phyloP scores from a whole-genome alignment of 2,329 filamentous ascomycete species.

The Paraconiothyrium brasiliense region DNA sequence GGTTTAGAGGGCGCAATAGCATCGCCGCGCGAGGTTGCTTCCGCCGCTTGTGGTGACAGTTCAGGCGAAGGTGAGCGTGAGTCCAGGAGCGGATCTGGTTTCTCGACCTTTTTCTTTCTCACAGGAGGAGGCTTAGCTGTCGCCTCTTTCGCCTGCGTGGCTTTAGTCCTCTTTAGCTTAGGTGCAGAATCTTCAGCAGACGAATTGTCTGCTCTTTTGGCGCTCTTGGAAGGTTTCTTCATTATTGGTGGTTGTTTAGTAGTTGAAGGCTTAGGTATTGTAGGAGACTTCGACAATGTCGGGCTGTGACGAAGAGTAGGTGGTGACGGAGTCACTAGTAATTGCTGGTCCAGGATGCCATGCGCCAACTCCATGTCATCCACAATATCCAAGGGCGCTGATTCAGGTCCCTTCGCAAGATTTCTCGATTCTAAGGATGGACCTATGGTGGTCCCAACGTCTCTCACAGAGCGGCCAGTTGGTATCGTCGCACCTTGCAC shows the following conservation, averaged over 20 bases:
- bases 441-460: not conserved
- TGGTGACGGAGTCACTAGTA: conserved; percentile 29
- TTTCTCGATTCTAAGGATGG: conserved; percentile 16
- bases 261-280: conserved; percentile 2
- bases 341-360: conserved; percentile 41
- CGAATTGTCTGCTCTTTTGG: not conserved
- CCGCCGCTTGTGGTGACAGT: conserved; percentile 8
- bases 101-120: conserved; percentile 14
- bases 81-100: conserved; percentile 1
- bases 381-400: conserved; percentile 22
- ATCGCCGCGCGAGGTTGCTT: conserved; percentile 10
- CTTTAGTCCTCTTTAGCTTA: conserved; percentile 11
- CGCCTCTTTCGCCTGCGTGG: not conserved
- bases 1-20: conserved; percentile 21
- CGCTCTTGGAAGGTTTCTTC: conserved; percentile 11
- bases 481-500: not conserved
- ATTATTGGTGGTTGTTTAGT: conserved; percentile 13
- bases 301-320: conserved; percentile 10
- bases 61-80: conserved; percentile 15
- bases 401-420: not conserved
- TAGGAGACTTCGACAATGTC: conserved; percentile 15
- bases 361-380: conserved; percentile 40
- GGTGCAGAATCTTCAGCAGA: not conserved
- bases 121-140: conserved; percentile 7
- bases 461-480: not conserved